phyloP scores from a whole-genome alignment of 495 filamentous ascomycete species.

The Aspergillus haitiensis region DNA sequence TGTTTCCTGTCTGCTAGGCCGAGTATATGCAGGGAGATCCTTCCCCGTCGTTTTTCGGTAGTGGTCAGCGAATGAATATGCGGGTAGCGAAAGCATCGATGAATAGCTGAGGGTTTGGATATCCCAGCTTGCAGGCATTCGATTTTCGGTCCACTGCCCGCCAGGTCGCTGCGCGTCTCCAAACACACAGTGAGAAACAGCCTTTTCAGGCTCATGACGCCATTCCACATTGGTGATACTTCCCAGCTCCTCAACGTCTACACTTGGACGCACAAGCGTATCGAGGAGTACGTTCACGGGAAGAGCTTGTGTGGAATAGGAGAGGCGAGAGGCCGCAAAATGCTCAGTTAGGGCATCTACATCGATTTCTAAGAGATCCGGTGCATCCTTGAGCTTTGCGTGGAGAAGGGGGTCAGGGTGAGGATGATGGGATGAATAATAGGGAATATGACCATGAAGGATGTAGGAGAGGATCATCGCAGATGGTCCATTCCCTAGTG shows the following conservation, averaged over 20 bases:
- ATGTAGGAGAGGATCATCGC: constrained; percentile 68
- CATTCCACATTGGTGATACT: constrained; percentile 56
- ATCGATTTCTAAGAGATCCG: constrained; percentile 49
- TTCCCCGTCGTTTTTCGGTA: constrained; percentile 43
- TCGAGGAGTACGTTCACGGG: constrained; percentile 66
- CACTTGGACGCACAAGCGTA: constrained; percentile 63
- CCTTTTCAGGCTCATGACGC: constrained; percentile 50
- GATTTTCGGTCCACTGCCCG: constrained; percentile 65
- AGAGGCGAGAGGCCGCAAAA: constrained; percentile 60
- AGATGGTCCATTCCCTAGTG: constrained; percentile 62
- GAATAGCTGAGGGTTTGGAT: constrained; percentile 65
- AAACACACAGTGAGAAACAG: constrained; percentile 59
- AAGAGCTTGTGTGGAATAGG: constrained; percentile 65
- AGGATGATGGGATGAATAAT: constrained; percentile 52
- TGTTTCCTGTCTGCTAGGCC: constrained; percentile 59
- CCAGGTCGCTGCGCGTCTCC: constrained; percentile 56
- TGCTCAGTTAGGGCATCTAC: constrained; percentile 55
- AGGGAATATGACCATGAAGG: constrained; percentile 64
- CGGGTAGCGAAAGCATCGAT: constrained; percentile 64
- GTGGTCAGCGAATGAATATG: constrained; percentile 60
- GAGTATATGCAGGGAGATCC: constrained; percentile 52
- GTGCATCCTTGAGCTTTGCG: constrained; percentile 47
- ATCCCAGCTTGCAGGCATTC: constrained; percentile 54
- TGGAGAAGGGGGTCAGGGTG: constrained; percentile 65
- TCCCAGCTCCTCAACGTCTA: constrained; percentile 56